Evolutionary conservation across 345 rosid genomes (phyloP), one percentile per base, ranked within the genome.

Genomic region (Eucalyptus regnans): DNA sequence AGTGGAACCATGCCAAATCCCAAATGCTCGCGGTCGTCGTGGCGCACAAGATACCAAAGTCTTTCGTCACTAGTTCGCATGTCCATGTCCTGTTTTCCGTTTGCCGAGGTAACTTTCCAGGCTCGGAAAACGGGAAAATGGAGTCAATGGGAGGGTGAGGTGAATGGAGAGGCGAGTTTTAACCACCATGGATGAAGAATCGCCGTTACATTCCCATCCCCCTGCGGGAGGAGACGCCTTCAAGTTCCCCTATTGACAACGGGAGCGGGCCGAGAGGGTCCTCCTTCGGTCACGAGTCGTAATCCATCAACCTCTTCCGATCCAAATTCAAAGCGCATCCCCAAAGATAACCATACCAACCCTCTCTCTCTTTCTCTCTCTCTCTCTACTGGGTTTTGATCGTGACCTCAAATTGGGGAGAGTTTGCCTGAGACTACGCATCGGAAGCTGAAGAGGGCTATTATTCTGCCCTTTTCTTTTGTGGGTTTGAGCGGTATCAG

Each of bases 251-350:
- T 76, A 85, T 22, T 27, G 58, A 48, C 87, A 14, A 15, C 44
- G 5, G 48, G 48, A 29, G 23, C 84, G 84, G 12, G 29, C 48
- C 8, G 48, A 11, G 87, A 85, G 51, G 37, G 64, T 56, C 62
- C 31, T 51, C 29, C 62, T 94, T 92, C 90, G 98, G 93, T 95
- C 94, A 29, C 43, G 87, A 86, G 96, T 95, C 94, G 90, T 86
- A 84, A 85, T 91, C 81, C 81, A 87, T 87, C 92, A 79, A 91
- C 68, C 91, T 71, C 89, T 33, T 9, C 64, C 23, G 87, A 86
- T 86, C 87, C 87, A 52, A 52, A 86, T 86, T 86, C 64, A 86
- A 86, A 33, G 87, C 56, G 58, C 51, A 49, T 48, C 58, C 43
- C 41, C 51, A 14, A 85, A 85, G 58, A 49, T 49, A 85, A 41